These are phyloP conservation scores for Dactylis glomerata DNA, from an alignment of 176 grass and related monocot species.

Conservation along the genomic window DNA sequence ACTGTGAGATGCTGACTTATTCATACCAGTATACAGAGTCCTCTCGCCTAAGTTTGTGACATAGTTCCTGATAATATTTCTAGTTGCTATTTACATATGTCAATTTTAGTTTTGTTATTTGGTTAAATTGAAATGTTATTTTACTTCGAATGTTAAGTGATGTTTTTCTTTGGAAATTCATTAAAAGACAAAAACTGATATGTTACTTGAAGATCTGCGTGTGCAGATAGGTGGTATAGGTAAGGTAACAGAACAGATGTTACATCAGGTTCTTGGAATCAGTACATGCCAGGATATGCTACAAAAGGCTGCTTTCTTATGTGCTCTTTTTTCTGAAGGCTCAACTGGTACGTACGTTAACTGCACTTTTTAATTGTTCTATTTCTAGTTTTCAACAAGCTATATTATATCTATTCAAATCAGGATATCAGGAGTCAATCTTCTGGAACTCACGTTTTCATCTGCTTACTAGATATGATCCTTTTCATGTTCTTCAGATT, in stretches of 20 bases:
- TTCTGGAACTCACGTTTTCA: neutral
- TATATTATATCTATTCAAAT: conserved; percentile 21
- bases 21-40: neutral
- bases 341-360: conserved; percentile 67
- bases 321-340: conserved; percentile 82
- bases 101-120: neutral
- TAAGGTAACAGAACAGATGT: conserved; percentile 86
- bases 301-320: conserved; percentile 72
- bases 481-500: conserved; percentile 55
- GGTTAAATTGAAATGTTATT: conserved; percentile 8
- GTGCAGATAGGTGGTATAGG: conserved; percentile 96
- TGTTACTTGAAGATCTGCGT: conserved; percentile 55
- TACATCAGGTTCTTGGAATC: conserved; percentile 84
- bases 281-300: conserved; percentile 82
- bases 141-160: neutral
- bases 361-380: conserved; percentile 15
- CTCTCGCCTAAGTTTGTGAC: neutral
- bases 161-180: neutral
- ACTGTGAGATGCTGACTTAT: neutral
- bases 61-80: neutral
- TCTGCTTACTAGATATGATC: conserved; percentile 13
- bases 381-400: conserved; percentile 20
- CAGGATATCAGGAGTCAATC: conserved; percentile 6
- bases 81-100: conserved; percentile 1
- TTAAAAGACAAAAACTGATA: conserved; percentile 29